phyloP scores from a whole-genome alignment of 306 rosid species.

The Casuarina cunninghamiana region DNA sequence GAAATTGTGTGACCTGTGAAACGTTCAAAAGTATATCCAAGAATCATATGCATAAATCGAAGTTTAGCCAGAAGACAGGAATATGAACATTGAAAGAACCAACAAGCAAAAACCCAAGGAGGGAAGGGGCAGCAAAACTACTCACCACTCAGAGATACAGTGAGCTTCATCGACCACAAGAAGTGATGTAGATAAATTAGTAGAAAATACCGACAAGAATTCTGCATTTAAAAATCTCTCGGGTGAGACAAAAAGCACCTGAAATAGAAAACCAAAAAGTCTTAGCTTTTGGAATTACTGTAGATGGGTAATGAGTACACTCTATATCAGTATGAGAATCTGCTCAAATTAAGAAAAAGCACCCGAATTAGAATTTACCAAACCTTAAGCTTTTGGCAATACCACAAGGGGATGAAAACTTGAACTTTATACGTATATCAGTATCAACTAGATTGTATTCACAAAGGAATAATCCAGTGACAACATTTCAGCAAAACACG shows the following conservation, averaged over 20 bases:
- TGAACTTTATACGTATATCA: neutral
- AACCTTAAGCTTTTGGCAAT: conserved; percentile 10
- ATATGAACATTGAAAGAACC: conserved; percentile 15
- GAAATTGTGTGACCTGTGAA: conserved; percentile 88
- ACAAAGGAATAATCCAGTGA: too few relatives aligned
- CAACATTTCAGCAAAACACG: conserved; percentile 10
- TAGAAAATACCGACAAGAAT: conserved; percentile 67
- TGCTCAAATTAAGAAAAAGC: too few relatives aligned
- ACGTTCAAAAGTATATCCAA: conserved; percentile 14
- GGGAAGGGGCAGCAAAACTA: conserved; percentile 14
- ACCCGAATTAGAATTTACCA: too few relatives aligned
- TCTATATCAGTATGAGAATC: neutral
- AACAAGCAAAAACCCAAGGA: conserved; percentile 10
- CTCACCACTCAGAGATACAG: conserved; percentile 94
- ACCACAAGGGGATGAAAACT: neutral
- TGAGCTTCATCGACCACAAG: conserved; percentile 96
- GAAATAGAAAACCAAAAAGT: conserved; percentile 27
- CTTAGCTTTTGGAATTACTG: neutral
- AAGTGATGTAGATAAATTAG: conserved; percentile 53
- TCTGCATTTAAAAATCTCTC: conserved; percentile 85
- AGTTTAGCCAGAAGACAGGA: conserved; percentile 24
- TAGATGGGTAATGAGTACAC: neutral
- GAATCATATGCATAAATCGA: neutral
- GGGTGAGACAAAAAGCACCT: conserved; percentile 95
- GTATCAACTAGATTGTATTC: neutral